Evolutionary conservation across 192 early-diverging fungal genomes (phyloP).

Genomic region (Coemansia sp.): DNA sequence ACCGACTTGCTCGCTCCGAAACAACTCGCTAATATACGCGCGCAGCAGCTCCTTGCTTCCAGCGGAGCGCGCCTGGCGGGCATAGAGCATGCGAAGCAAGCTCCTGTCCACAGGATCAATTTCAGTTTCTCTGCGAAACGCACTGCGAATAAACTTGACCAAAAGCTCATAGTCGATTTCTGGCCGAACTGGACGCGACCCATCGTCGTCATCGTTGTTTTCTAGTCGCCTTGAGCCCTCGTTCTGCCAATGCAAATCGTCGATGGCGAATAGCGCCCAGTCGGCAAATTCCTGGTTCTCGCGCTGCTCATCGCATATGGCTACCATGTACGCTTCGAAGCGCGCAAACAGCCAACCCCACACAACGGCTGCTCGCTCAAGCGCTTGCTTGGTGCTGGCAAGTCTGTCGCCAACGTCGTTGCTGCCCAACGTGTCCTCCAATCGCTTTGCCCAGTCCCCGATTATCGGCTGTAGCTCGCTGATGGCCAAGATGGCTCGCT

Average conservation of each 20-base stretch:
- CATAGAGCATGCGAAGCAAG: background rate
- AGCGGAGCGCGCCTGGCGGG: background rate
- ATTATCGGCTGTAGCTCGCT: conserved; percentile 20
- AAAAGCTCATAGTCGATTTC: conserved; percentile 37
- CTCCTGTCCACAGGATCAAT: background rate
- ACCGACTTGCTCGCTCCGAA: background rate
- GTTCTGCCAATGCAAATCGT: conserved; percentile 50
- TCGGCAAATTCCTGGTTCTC: conserved; percentile 49
- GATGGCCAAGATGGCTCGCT: conserved; percentile 26
- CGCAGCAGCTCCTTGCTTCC: background rate
- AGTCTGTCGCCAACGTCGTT: background rate
- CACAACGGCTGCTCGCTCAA: conserved; percentile 25
- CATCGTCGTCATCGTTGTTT: conserved; percentile 31
- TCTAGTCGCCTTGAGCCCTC: conserved; percentile 29
- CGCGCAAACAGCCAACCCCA: conserved; percentile 39
- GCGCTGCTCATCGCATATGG: conserved; percentile 32
- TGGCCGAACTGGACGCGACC: conserved; percentile 32
- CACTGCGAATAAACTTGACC: conserved; percentile 31
- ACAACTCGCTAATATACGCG: background rate
- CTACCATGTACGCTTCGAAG: conserved; percentile 23
- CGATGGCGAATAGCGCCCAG: conserved; percentile 39
- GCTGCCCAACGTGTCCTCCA: background rate
- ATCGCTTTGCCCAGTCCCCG: background rate
- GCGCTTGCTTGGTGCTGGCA: background rate
- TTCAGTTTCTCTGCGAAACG: conserved; percentile 17